Evolutionary conservation across 192 early-diverging fungal species (phyloP).

Genomic region (Kickxella alabastrina): DNA sequence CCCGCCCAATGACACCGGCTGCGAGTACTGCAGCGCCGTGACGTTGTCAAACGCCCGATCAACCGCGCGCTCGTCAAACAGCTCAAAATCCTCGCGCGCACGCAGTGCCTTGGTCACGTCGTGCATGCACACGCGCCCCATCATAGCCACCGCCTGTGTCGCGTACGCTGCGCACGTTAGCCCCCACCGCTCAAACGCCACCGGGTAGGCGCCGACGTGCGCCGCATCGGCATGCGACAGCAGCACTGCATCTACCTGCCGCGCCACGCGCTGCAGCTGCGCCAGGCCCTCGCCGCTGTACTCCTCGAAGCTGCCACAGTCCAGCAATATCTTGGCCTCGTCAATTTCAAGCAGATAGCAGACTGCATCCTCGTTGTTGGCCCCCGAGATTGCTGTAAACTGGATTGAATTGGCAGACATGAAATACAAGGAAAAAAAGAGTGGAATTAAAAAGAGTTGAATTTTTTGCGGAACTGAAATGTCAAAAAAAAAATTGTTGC

Average conservation of each 20-base stretch:
- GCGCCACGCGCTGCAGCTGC: conserved; percentile 72
- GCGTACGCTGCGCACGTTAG: conserved; percentile 84
- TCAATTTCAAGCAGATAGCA: conserved; percentile 93
- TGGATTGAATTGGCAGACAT: conserved; percentile 58
- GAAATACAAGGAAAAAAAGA: conserved; percentile 1
- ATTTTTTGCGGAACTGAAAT: too few species aligned
- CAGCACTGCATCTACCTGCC: conserved; percentile 84
- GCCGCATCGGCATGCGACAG: conserved; percentile 84
- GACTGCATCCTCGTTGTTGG: conserved; percentile 76
- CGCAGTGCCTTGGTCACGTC: conserved; percentile 73
- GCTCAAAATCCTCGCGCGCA: conserved; percentile 65
- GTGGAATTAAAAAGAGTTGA: neutral
- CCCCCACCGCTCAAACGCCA: conserved; percentile 72
- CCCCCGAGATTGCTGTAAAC: conserved; percentile 85
- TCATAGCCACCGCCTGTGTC: conserved; percentile 87
- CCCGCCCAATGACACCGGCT: conserved; percentile 71
- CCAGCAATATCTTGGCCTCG: conserved; percentile 87
- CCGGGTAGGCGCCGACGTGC: conserved; percentile 83
- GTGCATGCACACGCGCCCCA: conserved; percentile 80
- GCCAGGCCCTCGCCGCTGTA: conserved; percentile 69
- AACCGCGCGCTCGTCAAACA: conserved; percentile 77
- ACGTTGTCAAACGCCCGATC: conserved; percentile 82
- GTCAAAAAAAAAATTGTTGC: too few species aligned
- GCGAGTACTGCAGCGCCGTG: conserved; percentile 77
- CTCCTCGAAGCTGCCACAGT: conserved; percentile 87